A percentile compares a stretch with the other conserved stretches of the same genome.
phyloP scores from a whole-genome alignment of 805 yeast species.

The Metschnikowia noctiluminum region DNA sequence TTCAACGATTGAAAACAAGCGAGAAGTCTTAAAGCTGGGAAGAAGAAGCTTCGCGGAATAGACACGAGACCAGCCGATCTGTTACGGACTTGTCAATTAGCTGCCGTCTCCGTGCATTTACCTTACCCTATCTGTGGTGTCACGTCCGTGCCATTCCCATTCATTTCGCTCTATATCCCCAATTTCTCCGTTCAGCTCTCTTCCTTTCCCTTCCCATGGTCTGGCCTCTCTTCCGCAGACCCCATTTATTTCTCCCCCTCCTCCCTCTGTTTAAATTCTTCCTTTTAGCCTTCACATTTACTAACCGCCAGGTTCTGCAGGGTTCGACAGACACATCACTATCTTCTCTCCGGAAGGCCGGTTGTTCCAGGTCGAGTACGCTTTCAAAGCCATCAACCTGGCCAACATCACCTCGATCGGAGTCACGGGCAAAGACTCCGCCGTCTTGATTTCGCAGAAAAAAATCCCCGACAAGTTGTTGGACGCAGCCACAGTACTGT shows the following conservation, averaged over 20 bases:
- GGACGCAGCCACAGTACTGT: constrained; percentile 83
- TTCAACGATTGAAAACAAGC: no score
- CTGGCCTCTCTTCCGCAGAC: background rate
- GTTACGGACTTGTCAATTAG: no score
- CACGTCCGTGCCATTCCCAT: no score
- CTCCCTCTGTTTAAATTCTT: background rate
- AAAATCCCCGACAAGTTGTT: constrained; percentile 93
- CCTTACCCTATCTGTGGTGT: no score
- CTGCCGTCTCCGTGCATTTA: no score
- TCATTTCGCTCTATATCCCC: no score
- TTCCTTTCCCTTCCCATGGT: no score
- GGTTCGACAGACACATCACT: constrained; percentile 97
- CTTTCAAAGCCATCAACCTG: constrained; percentile 93
- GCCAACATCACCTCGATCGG: constrained; percentile 89
- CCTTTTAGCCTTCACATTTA: constrained; percentile 16
- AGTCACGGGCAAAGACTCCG: constrained; percentile 78
- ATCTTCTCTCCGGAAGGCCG: constrained; percentile 98
- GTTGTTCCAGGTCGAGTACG: constrained; percentile 95
- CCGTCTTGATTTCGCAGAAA: constrained; percentile 89
- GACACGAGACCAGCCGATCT: no score
- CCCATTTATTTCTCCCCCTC: background rate
- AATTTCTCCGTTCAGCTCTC: no score
- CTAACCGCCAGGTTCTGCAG: constrained; percentile 70
- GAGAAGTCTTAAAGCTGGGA: no score
- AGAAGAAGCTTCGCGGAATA: no score